phyloP scores from a whole-genome alignment of 176 grass and related monocot genomes.

The Raddia distichophylla region DNA sequence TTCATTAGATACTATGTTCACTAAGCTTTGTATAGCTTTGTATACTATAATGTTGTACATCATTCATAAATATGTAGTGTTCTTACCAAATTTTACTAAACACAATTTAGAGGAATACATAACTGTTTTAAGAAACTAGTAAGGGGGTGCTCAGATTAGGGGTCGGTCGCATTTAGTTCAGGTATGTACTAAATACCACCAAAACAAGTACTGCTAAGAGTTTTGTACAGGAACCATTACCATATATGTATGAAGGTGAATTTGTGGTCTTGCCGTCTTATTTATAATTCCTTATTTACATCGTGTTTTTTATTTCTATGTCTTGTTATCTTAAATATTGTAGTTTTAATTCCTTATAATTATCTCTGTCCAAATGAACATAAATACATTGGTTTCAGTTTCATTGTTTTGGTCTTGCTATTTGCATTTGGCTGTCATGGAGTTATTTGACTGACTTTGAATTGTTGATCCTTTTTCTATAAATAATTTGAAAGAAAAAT shows the following conservation, averaged over 20 bases:
- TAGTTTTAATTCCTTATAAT: slow-evolving; percentile 16
- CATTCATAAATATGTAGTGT: not conserved
- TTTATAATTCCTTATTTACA: slow-evolving; percentile 3
- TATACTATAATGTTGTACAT: not conserved
- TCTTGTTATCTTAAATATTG: not conserved
- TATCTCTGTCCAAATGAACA: not conserved
- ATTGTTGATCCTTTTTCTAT: not conserved
- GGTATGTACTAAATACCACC: too few relatives aligned
- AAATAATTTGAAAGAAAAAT: not conserved
- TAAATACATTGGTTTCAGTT: not conserved
- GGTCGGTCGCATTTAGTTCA: too few relatives aligned
- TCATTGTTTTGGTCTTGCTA: not conserved
- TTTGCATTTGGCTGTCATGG: not conserved
- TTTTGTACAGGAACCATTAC: too few relatives aligned
- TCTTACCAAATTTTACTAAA: not conserved
- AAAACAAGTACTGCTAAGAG: too few relatives aligned
- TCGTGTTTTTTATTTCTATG: not conserved
- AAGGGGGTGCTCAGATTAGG: too few relatives aligned
- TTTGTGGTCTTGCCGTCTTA: not conserved
- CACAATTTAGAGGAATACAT: not conserved
- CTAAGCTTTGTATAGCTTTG: not conserved
- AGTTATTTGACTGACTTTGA: not conserved
- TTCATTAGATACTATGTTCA: not conserved
- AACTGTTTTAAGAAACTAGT: not conserved
- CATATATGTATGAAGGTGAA: not conserved